These are phyloP conservation scores for Kluyveromyces sp. DNA, from an alignment of 1,139 yeast genomes.

Conservation along the genomic window DNA sequence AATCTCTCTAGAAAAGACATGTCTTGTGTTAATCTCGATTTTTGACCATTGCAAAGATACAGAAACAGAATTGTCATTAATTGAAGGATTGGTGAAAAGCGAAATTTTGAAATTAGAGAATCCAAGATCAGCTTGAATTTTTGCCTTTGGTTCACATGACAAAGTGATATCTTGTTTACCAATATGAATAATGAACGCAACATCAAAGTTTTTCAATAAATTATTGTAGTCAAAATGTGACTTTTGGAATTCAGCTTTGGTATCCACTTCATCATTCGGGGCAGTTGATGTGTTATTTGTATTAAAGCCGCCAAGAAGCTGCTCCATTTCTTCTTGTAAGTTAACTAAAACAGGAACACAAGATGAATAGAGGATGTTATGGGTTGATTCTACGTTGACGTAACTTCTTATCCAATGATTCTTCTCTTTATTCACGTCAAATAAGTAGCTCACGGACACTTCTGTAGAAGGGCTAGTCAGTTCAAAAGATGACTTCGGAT, in stretches of 20 bases:
- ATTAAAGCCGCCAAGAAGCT: conserved; percentile 31
- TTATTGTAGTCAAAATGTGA: conserved; percentile 32
- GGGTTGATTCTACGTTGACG: conserved; percentile 43
- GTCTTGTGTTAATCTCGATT: conserved; percentile 70
- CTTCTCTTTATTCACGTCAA: conserved; percentile 25
- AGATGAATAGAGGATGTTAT: conserved; percentile 58
- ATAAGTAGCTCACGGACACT: conserved; percentile 42
- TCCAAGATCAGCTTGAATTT: conserved; percentile 79
- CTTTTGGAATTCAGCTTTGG: conserved; percentile 7
- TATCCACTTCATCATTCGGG: neutral
- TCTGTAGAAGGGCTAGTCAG: conserved; percentile 74
- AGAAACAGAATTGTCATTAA: conserved; percentile 36
- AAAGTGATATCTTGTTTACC: conserved; percentile 68
- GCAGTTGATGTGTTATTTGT: conserved; percentile 2
- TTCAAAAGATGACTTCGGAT: conserved; percentile 48
- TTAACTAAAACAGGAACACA: conserved; percentile 76
- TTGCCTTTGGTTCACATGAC: conserved; percentile 90
- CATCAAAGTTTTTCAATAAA: conserved; percentile 46
- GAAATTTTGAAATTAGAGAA: conserved; percentile 56
- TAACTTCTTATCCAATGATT: conserved; percentile 25
- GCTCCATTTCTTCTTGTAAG: conserved; percentile 39
- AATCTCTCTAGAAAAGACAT: conserved; percentile 80
- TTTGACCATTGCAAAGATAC: conserved; percentile 42
- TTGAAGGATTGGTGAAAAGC: conserved; percentile 44
- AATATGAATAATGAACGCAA: conserved; percentile 56